A percentile compares a stretch with the other conserved stretches of the same genome.
These are phyloP conservation scores for Talaromyces piceae DNA, from an alignment of 2,329 filamentous ascomycete genomes.

Conservation along the genomic window DNA sequence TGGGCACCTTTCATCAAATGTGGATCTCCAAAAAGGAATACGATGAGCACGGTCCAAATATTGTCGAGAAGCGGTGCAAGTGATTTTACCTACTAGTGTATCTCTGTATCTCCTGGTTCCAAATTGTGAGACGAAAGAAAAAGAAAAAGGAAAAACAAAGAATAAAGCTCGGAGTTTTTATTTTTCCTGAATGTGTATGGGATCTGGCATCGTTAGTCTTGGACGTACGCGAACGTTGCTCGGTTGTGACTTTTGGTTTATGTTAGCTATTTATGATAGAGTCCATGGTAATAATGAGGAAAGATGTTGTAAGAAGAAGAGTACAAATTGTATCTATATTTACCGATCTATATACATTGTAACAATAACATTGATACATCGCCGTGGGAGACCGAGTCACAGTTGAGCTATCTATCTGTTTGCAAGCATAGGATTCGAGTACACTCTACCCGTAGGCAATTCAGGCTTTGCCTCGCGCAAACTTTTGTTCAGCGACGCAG, in stretches of 20 bases:
- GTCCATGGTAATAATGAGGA: background rate
- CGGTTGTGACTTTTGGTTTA: background rate
- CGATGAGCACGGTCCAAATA: conserved; percentile 81
- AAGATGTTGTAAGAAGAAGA: background rate
- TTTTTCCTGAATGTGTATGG: conserved; percentile 1
- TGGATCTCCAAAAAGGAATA: conserved; percentile 98
- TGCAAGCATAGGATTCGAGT: background rate
- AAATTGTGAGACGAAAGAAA: too few relatives aligned
- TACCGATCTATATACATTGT: background rate
- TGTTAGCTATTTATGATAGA: background rate
- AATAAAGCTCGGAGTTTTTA: background rate
- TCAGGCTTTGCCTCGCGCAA: background rate
- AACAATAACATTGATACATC: background rate
- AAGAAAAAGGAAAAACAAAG: too few relatives aligned
- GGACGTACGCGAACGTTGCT: background rate
- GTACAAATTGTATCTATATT: too few relatives aligned
- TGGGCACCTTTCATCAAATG: conserved; percentile 99
- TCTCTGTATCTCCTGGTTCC: too few relatives aligned
- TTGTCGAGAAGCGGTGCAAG: conserved; percentile 96
- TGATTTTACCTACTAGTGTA: conserved; percentile 33
- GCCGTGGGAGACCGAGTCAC: background rate
- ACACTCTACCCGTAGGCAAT: background rate
- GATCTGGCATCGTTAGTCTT: background rate
- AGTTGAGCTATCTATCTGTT: background rate
- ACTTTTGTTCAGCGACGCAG: background rate